Base-by-base conservation (phyloP, 805 yeast genomes). In the Teunomyces gatunensis region DNA sequence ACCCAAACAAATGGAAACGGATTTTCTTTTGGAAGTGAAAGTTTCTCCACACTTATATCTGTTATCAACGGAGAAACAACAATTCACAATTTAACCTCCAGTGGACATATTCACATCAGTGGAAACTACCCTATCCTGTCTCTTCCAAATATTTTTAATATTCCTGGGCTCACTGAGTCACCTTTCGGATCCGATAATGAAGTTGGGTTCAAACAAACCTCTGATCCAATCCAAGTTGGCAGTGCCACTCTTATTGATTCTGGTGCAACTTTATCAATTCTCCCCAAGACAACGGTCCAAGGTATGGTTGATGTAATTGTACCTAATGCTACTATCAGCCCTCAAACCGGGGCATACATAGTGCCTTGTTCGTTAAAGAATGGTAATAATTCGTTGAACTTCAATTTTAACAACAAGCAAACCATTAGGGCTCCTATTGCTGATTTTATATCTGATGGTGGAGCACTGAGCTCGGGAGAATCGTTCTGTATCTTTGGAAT, bases 231-330 rank as follows among this genome's bases (percentile, higher is more conserved):
- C 10, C 28, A 21, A 5, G 40, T 37, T 5, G 27, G 23, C 27
- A 20, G 40, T 34, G 56, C 52, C 33, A 80, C 74, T 3, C 50
- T 79, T 6, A 59, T 83, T 35, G 87, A 83, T 61, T 75, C 84
- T 3, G 87, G 87, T 36, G 75, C 85, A 10, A 78, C 87, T 12
- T 59, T 77, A 40, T 60, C 79, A 10, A 69, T 68, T 48, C 61
- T 78, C 5, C 85, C 85, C 10, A 37, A 44, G 2, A 45, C 43
- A 5, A 30, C 57, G 12, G 42, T 49, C 18, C 30, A 39, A 23
- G 21, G 32, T 6, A 12, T 57, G 18, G 36, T 44, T 29, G 23
- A 41, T 21, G n/a, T 28, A 7, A n/a, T 52, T 11, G 51, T 47
- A 15, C 48, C 53, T 2, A 41, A 42, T n/a, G 47, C 51, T 15